Conservation (phyloP, 495 filamentous ascomycete species). For the Podospora bellae-mahoneyi region DNA sequence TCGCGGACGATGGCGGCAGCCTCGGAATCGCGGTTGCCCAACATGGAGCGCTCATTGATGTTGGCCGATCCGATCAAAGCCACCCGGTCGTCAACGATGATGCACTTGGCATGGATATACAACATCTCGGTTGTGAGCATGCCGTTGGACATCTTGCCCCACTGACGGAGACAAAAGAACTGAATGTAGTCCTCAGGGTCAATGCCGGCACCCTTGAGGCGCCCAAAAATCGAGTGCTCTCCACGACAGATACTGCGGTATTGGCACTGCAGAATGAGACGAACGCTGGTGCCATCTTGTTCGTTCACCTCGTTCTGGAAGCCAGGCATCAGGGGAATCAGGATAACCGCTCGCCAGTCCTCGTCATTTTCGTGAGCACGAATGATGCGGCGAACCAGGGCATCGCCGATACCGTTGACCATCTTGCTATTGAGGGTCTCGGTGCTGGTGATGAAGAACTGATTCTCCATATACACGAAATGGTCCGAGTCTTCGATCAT, state of each 20-base stretch:
- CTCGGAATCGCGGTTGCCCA: conserved; percentile 88
- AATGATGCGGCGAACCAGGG: conserved; percentile 85
- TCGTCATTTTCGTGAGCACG: conserved; percentile 80
- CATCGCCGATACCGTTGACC: conserved; percentile 91
- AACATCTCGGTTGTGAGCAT: conserved; percentile 91
- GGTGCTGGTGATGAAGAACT: conserved; percentile 96
- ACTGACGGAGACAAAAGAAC: conserved; percentile 88
- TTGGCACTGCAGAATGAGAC: conserved; percentile 96
- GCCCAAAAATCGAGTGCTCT: conserved; percentile 87
- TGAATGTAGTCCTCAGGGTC: conserved; percentile 96
- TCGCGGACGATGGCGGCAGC: conserved; percentile 88
- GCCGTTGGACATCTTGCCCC: conserved; percentile 86
- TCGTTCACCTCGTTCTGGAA: conserved; percentile 96
- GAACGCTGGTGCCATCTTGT: conserved; percentile 88
- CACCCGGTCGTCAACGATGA: conserved; percentile 91
- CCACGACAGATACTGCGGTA: conserved; percentile 96
- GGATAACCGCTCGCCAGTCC: conserved; percentile 87
- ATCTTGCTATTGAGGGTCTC: conserved; percentile 84
- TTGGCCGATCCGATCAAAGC: conserved; percentile 97
- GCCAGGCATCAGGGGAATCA: conserved; percentile 95
- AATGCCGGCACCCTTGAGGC: conserved; percentile 74
- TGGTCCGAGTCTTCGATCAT: conserved; percentile 93
- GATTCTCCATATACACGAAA: conserved; percentile 98
- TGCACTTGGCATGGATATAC: conserved; percentile 97
- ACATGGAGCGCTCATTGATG: conserved; percentile 97